Evolutionary conservation across 129 eudicot genomes (phyloP).

Genomic region (Lactuca sativa): DNA sequence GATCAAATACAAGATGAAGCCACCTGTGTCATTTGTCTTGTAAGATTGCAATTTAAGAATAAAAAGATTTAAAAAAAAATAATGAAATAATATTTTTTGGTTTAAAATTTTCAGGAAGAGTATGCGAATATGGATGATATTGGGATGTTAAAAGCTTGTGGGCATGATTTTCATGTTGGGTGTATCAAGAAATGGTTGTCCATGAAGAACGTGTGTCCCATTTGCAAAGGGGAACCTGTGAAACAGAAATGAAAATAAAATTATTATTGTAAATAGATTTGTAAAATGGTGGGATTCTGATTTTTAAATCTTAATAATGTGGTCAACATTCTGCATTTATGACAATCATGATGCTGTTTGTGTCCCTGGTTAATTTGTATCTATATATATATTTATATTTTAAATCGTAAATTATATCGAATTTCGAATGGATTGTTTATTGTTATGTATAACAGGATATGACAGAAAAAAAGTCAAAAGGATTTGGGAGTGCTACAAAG

Average conservation of each 20-base stretch:
- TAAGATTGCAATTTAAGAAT: constrained; percentile 24
- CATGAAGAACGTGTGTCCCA: constrained; percentile 73
- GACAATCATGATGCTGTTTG: constrained; percentile 36
- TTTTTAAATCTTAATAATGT: constrained; percentile 15
- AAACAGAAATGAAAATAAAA: constrained; percentile 41
- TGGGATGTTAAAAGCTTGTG: constrained; percentile 61
- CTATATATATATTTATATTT: constrained; percentile 18
- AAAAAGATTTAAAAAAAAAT: too few relatives aligned
- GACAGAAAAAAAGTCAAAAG: too few relatives aligned
- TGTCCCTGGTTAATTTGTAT: constrained; percentile 31
- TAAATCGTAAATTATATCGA: constrained; percentile 8
- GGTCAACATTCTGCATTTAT: constrained; percentile 31
- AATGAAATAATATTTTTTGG: not conserved
- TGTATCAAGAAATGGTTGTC: constrained; percentile 73
- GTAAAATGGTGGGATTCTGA: constrained; percentile 21
- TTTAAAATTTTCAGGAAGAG: constrained; percentile 57
- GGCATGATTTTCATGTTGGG: constrained; percentile 68
- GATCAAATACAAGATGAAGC: constrained; percentile 62
- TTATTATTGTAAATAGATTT: constrained; percentile 29
- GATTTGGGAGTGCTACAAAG: too few relatives aligned
- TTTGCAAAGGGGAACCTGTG: constrained; percentile 59
- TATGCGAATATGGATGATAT: constrained; percentile 67
- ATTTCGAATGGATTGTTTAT: constrained; percentile 9
- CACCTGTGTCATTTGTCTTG: constrained; percentile 80
- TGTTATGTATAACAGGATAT: not conserved